These are phyloP conservation scores for Erythrophleum fordii DNA, from an alignment of 306 rosid genomes.

Conservation along the genomic window DNA sequence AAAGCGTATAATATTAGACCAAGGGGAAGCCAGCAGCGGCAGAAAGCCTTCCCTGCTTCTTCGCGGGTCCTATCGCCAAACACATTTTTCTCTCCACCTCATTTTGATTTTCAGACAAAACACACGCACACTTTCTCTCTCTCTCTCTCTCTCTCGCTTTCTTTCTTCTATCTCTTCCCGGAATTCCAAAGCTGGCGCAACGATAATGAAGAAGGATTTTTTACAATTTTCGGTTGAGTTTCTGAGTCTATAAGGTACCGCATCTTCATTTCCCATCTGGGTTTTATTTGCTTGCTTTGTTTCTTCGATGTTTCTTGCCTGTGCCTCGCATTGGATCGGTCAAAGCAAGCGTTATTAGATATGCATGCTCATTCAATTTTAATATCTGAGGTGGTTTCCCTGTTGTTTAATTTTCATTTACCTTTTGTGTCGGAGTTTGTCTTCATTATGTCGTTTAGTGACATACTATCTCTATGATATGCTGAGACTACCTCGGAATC, in stretches of 20 bases:
- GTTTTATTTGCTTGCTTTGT: constrained; percentile 24
- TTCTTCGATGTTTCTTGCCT: neutral
- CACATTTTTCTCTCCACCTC: constrained; percentile 71
- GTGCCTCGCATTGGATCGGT: constrained; percentile 29
- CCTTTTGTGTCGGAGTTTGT: constrained; percentile 22
- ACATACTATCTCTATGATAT: constrained; percentile 18
- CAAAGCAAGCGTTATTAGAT: constrained; percentile 16
- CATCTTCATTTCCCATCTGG: constrained; percentile 33
- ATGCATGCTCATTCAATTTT: constrained; percentile 32
- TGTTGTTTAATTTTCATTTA: neutral
- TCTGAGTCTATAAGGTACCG: constrained; percentile 54
- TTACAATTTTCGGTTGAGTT: constrained; percentile 33
- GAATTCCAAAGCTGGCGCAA: constrained; percentile 5
- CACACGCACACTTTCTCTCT: neutral
- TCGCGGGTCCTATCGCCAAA: constrained; percentile 71
- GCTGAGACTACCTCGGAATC: neutral
- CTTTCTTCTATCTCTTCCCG: neutral
- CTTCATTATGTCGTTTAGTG: neutral
- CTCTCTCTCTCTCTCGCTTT: constrained; percentile 26
- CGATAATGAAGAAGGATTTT: constrained; percentile 32
- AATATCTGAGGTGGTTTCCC: no score
- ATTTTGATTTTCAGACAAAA: constrained; percentile 29
- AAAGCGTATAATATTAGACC: neutral
- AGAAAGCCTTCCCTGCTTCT: constrained; percentile 47
- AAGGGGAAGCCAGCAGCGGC: neutral